Conservation (phyloP, 768 basidiomycete genomes). For the Chalciporus pseudorubinellus region DNA sequence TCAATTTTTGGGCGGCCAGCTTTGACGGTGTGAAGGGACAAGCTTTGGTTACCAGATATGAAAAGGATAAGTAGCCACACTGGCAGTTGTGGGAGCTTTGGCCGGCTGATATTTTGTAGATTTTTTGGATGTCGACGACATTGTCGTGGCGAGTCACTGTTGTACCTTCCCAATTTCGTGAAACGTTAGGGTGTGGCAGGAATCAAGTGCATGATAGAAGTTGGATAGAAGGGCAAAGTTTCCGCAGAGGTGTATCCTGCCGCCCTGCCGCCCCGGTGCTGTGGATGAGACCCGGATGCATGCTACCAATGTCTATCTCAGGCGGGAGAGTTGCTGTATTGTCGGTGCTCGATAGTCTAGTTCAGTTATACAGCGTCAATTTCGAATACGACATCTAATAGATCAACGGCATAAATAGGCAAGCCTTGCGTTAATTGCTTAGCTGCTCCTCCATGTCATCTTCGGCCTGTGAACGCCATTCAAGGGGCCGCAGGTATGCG, state of each 20-base stretch:
- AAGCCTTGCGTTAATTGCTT: background rate
- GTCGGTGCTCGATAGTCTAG: background rate
- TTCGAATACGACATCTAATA: background rate
- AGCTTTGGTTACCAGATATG: background rate
- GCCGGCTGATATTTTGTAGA: no score
- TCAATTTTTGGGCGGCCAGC: background rate
- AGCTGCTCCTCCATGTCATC: background rate
- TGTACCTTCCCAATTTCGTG: no score
- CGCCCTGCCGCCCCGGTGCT: no score
- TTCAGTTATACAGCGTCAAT: background rate
- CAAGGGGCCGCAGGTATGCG: conserved; percentile 10
- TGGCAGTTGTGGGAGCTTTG: background rate
- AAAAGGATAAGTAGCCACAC: background rate
- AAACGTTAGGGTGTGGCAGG: no score
- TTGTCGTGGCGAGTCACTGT: no score
- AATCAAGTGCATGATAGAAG: no score
- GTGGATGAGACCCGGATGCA: no score
- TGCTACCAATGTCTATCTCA: no score
- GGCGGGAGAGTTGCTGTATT: background rate
- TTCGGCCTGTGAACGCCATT: background rate
- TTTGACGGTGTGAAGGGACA: background rate
- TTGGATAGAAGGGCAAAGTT: no score
- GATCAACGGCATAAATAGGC: background rate
- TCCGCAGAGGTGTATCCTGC: no score
- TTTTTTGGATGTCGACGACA: no score